A percentile compares a stretch with the other conserved stretches of the same genome.
Conservation (phyloP, 768 basidiomycete species). For the Lenzites betulinus region DNA sequence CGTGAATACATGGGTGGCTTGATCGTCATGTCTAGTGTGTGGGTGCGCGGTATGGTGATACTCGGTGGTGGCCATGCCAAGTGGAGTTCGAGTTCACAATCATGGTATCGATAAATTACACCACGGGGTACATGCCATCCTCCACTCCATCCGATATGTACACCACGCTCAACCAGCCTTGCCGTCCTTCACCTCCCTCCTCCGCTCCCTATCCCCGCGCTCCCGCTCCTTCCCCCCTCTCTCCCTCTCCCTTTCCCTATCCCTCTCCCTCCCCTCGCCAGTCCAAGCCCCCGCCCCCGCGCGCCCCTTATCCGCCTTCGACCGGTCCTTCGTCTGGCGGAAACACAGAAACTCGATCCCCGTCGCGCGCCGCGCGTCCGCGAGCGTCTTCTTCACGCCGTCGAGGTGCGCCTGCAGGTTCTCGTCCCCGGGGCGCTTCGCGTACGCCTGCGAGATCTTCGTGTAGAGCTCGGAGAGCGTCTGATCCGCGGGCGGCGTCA, state of each 20-base stretch:
- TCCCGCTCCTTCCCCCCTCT: background rate
- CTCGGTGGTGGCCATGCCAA: too few species aligned
- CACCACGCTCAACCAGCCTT: background rate
- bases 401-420: conserved; percentile 88
- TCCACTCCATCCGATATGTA: background rate
- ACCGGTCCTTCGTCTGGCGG: conserved; percentile 61
- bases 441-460: conserved; percentile 92
- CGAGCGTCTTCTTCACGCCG: conserved; percentile 86
- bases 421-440: conserved; percentile 80
- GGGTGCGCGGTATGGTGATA: too few species aligned
- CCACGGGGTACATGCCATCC: background rate
- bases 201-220: conserved; percentile 4
- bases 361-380: conserved; percentile 86
- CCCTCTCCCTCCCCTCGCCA: background rate
- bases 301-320: conserved; percentile 24
- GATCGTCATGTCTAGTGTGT: too few species aligned
- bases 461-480: conserved; percentile 91
- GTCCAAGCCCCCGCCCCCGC: background rate
- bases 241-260: conserved; percentile 5
- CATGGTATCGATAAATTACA: conserved; percentile 9
- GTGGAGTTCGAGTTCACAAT: background rate
- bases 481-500: conserved; percentile 76
- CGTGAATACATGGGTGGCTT: background rate
- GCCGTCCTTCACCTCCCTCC: conserved; percentile 3
- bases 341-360: conserved; percentile 96